Conservation (phyloP, 768 basidiomycete genomes). For the Grammothele lineata region DNA sequence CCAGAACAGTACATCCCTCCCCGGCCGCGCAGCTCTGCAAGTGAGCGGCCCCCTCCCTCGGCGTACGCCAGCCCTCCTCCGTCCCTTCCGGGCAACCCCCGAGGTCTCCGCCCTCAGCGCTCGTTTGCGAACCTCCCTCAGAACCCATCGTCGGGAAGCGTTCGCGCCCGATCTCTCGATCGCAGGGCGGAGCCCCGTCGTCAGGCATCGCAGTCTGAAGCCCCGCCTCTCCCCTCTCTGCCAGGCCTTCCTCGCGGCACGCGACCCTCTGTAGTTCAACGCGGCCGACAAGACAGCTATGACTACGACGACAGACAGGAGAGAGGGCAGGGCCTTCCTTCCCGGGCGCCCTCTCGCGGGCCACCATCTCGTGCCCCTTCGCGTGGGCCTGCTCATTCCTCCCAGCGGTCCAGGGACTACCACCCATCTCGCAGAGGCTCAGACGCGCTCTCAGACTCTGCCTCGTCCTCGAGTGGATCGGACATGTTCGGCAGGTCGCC, state of each 20-base stretch:
- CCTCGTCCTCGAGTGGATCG: slow-evolving; percentile 15
- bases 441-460: slow-evolving; percentile 11
- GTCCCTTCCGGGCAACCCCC: too few relatives aligned
- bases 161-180: slow-evolving; percentile 9
- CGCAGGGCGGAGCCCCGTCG: slow-evolving; percentile 2
- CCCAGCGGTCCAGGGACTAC: slow-evolving; percentile 6
- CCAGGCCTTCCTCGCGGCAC: slow-evolving; percentile 3
- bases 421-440: slow-evolving; percentile 7
- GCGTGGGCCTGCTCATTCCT: background rate
- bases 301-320: too few relatives aligned
- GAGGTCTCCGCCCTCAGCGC: slow-evolving; percentile 17
- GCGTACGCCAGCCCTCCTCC: slow-evolving; percentile 5
- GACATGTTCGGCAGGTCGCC: slow-evolving; percentile 4
- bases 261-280: too few relatives aligned
- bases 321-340: too few relatives aligned
- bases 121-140: slow-evolving; percentile 16
- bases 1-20: slow-evolving; percentile 14
- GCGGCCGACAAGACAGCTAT: too few relatives aligned
- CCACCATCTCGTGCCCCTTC: too few relatives aligned
- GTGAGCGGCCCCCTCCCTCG: slow-evolving; percentile 14
- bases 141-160: slow-evolving; percentile 1
- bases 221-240: slow-evolving; percentile 12
- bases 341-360: too few relatives aligned
- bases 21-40: slow-evolving; percentile 19
- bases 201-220: background rate